Evolutionary conservation across 352 stramenopile genomes (phyloP), one percentile per base, ranked within the genome.

Genomic region (Paralagenidium karlingii): DNA sequence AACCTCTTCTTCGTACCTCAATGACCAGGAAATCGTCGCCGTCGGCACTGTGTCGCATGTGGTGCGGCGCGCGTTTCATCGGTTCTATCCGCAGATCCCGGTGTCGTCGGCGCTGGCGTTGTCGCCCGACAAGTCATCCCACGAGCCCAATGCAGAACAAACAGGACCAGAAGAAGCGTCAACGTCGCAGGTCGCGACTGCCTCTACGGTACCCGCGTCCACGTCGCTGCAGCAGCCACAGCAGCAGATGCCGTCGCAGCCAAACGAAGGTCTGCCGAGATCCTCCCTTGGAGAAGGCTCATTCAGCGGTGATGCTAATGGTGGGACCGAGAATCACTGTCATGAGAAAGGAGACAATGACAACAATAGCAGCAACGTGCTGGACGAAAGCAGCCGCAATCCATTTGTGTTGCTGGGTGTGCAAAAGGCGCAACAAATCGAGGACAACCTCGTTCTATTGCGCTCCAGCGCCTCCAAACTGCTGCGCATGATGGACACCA

Each of bases 21-120:
- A n/a, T n/a, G 67, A 79, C 28, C 45, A 65, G 8, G 69, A 84
- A 36, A 60, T 80, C 37, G 71, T 84, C 8, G 71, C 71, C 0
- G 69, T 89, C 11, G 75, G 75, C 20, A 75, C 75, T 4, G 58
- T 84, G 31, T 65, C 68, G 0, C 74, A 89, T 38, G 75, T 89
- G 24, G 56, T 89, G 16, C 65, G 64, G 9, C 71, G 75, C 11
- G 68, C 71, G n/a, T 88, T 88, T 46, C 64, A 53, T 26, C 19
- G 59, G 1, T 83, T 84, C 30, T 88, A 79, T 38, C 34, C 34
- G 6, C n/a, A n/a, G n/a, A n/a, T n/a, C n/a, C n/a, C n/a, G n/a
- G n/a, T n/a, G n/a, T n/a, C n/a, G n/a, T n/a, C n/a, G n/a, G n/a
- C n/a, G n/a, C n/a, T n/a, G n/a, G n/a, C n/a, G n/a, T n/a, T n/a